Evolutionary conservation across 1,284 basidiomycete species (phyloP), one percentile per base, ranked within the genome.

Genomic region (Neolentinus lepideus): DNA sequence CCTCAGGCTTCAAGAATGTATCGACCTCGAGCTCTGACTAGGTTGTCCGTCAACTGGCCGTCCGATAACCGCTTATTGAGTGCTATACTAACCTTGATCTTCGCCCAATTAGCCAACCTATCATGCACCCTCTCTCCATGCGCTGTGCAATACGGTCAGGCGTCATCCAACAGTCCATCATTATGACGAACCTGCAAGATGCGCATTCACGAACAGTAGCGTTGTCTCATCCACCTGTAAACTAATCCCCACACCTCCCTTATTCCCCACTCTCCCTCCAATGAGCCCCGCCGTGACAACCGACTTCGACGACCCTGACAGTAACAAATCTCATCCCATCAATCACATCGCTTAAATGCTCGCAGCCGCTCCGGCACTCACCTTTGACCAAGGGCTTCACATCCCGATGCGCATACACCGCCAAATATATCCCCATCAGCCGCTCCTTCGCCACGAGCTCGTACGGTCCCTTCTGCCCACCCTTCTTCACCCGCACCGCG

Each of bases 211-310:
- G 66, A 95, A 93, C 14, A 95, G 74, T 33, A 94, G 75, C 0
- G 90, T 85, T 4, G 81, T 84, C 3, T 81, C 83, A 51, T 80
- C 83, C 16, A 95, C 72, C 59, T 90, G 85, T 48, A 94, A 66
- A 56, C 87, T 90, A 58, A 94, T 85, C 14, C 90, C 93, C 16
- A 93, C 88, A 12, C 85, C 91, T 2, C 90, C 90, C 64, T 92
- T 92, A 65, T 94, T 94, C 1, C 92, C 92, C 1, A 94, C 77
- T 43, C 92, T 75, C 0, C 93, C 92, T 9, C 90, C 89, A 35
- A 94, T 88, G n/a, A 95, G 71, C 9, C 92, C 92, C 24, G 90
- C 81, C 9, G 92, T 88, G 2, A 95, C 93, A 12, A 83, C 80
- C 16, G 82, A 84, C 58, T 80, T 84, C 0, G 85, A 88, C 4